Percentiles rank a stretch among this genome's conserved stretches.
Conservation (phyloP, 768 basidiomycete species). For the Xerocomellus chrysenteron region DNA sequence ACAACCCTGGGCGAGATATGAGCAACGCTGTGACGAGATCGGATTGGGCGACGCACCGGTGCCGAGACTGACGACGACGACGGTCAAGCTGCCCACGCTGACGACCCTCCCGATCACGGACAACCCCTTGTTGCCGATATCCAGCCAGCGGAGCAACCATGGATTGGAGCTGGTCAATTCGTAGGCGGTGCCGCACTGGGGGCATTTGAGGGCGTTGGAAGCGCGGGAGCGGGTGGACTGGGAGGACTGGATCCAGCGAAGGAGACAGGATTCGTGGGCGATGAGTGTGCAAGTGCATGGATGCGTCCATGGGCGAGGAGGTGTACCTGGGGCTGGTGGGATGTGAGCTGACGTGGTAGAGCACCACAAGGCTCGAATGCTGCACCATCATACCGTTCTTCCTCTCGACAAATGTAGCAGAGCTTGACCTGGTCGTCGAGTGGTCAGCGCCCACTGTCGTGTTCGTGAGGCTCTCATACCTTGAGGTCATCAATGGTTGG, state of each 20-base stretch:
- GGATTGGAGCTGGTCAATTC: constrained; percentile 68
- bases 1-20: constrained; percentile 38
- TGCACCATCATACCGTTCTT: constrained; percentile 53
- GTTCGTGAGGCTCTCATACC: constrained; percentile 9
- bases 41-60: constrained; percentile 47
- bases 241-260: constrained; percentile 76
- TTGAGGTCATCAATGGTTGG: constrained; percentile 37
- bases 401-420: constrained; percentile 80
- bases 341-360: background rate
- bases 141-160: constrained; percentile 46
- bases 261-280: constrained; percentile 76
- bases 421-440: constrained; percentile 53
- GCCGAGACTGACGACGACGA: constrained; percentile 53
- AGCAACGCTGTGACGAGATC: background rate
- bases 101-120: constrained; percentile 53
- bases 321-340: constrained; percentile 41
- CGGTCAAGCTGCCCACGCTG: constrained; percentile 49
- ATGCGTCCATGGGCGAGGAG: constrained; percentile 67
- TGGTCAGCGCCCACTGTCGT: background rate
- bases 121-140: constrained; percentile 49
- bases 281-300: constrained; percentile 80
- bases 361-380: background rate
- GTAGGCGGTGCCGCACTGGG: constrained; percentile 69
- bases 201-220: constrained; percentile 71
- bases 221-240: constrained; percentile 56